Evolutionary conservation across 2,329 filamentous ascomycete species (phyloP).

Genomic region (Fusarium tuaranense): DNA sequence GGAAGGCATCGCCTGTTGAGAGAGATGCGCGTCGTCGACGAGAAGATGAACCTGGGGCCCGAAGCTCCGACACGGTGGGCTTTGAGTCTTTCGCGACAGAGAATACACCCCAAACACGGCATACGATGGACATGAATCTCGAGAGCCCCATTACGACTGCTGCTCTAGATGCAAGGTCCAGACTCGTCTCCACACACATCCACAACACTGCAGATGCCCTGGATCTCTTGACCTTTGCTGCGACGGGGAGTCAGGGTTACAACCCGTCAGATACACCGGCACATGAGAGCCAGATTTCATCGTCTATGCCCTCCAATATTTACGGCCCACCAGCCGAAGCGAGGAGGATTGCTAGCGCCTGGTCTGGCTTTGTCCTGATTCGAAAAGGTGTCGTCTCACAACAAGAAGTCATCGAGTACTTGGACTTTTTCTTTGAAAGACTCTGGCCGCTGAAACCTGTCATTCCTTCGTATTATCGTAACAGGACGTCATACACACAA

Average conservation of each 20-base stretch:
- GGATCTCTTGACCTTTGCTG: conserved; percentile 25
- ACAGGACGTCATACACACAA: background rate
- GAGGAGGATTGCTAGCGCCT: background rate
- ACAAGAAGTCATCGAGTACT: conserved; percentile 17
- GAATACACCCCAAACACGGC: background rate
- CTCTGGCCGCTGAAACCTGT: conserved; percentile 31
- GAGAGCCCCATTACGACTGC: background rate
- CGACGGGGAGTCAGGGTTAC: background rate
- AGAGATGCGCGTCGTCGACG: background rate
- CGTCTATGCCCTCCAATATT: background rate
- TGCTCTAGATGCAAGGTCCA: conserved; percentile 14
- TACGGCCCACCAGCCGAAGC: background rate
- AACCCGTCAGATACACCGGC: conserved; percentile 2
- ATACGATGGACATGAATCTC: background rate
- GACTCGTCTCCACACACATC: conserved; percentile 27
- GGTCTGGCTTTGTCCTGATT: conserved; percentile 18
- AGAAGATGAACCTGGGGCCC: background rate
- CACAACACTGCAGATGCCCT: conserved; percentile 23
- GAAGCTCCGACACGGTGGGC: background rate
- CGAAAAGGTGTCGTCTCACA: conserved; percentile 25
- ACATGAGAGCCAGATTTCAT: background rate
- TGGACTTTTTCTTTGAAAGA: conserved; percentile 23
- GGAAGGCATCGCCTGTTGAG: background rate
- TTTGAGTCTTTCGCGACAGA: background rate
- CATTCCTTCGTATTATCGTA: conserved; percentile 17